Evolutionary conservation across 192 early-diverging fungal species (phyloP).

Genomic region (Martensiomyces pterosporus): DNA sequence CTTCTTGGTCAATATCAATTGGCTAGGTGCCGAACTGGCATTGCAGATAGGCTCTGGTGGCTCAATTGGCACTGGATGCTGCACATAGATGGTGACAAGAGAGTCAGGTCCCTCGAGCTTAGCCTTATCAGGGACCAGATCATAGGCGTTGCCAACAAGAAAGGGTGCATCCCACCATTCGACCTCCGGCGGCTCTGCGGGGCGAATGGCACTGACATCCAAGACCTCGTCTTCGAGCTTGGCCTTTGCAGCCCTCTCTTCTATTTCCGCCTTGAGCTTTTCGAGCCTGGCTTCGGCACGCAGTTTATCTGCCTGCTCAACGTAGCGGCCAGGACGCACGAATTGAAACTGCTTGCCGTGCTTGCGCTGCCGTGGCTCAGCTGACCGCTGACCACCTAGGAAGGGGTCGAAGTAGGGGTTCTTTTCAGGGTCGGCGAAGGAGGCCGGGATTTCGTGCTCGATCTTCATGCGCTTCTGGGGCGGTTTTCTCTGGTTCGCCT

Average conservation of each 20-base stretch:
- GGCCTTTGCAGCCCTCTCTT: slow-evolving; percentile 20
- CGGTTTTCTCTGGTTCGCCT: slow-evolving; percentile 67
- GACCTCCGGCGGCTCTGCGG: slow-evolving; percentile 64
- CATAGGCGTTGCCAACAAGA: slow-evolving; percentile 67
- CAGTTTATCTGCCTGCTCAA: slow-evolving; percentile 77
- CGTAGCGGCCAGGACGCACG: slow-evolving; percentile 74
- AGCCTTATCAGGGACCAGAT: slow-evolving; percentile 47
- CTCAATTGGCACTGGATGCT: slow-evolving; percentile 31
- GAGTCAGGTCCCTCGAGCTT: slow-evolving; percentile 54
- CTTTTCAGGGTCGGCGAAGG: slow-evolving; percentile 65
- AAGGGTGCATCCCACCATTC: slow-evolving; percentile 99
- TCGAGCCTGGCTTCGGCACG: slow-evolving; percentile 62
- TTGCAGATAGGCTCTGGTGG: slow-evolving; percentile 26
- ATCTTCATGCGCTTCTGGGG: slow-evolving; percentile 52
- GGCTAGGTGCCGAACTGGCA: slow-evolving; percentile 15
- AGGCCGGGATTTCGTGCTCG: slow-evolving; percentile 41
- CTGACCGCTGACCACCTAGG: slow-evolving; percentile 37
- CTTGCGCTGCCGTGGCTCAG: slow-evolving; percentile 46
- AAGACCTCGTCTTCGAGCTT: slow-evolving; percentile 31
- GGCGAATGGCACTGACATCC: slow-evolving; percentile 49
- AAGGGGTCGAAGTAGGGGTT: slow-evolving; percentile 88
- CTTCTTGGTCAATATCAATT: slow-evolving; percentile 46
- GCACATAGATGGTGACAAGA: slow-evolving; percentile 34
- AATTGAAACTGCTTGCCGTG: slow-evolving; percentile 63
- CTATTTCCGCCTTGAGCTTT: slow-evolving; percentile 45